Conservation (phyloP, 768 basidiomycete species). For the Pilatotrama ljubarskyi region DNA sequence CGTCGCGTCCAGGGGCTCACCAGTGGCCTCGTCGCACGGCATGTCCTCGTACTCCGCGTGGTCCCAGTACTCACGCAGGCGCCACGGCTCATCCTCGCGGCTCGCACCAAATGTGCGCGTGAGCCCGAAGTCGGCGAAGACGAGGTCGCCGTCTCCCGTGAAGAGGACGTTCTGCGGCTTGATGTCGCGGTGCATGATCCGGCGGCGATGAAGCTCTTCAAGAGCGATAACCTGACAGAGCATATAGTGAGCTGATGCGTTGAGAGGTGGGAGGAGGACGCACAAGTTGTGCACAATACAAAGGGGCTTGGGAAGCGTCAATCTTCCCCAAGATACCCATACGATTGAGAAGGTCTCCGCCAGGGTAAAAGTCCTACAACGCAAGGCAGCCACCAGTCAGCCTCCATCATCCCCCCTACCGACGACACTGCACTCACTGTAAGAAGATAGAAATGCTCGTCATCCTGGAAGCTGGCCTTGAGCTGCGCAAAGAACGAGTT, state of each 20-base stretch:
- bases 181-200: constrained; percentile 31
- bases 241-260: not conserved
- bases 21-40: not conserved
- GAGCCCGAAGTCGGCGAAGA: constrained; percentile 29
- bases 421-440: not conserved
- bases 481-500: constrained; percentile 1
- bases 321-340: not conserved
- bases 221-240: constrained; percentile 18
- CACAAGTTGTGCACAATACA: constrained; percentile 23
- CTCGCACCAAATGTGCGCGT: constrained; percentile 25
- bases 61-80: not conserved
- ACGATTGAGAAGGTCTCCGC: not conserved
- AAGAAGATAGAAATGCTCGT: constrained; percentile 13
- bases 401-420: not conserved
- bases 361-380: constrained; percentile 1
- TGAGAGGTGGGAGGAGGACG: not conserved
- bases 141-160: constrained; percentile 13
- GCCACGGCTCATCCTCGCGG: constrained; percentile 1
- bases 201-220: constrained; percentile 17
- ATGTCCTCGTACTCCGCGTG: constrained; percentile 19
- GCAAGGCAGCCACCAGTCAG: not conserved
- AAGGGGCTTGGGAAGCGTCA: not conserved
- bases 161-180: constrained; percentile 32
- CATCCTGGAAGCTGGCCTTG: constrained; percentile 15
- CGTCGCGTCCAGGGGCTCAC: not conserved